Evolutionary conservation across 1,284 basidiomycete species (phyloP).

Genomic region (Cryptococcus hybrid): DNA sequence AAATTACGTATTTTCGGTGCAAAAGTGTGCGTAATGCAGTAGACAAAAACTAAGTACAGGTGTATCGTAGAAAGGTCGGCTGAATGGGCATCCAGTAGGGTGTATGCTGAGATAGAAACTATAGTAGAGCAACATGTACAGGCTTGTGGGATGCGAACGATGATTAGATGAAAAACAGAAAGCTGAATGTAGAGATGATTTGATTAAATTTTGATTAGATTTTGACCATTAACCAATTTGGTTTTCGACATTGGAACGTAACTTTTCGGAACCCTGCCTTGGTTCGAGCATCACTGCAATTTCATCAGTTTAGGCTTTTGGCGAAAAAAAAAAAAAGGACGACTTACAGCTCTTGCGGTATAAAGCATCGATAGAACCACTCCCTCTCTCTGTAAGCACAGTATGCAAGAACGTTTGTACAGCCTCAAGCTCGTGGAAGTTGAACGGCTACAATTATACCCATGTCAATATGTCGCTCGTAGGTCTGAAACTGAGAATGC

Average conservation of each 20-base stretch:
- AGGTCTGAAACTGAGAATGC: not conserved
- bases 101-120: no score
- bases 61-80: no score
- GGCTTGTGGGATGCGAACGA: no score
- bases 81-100: no score
- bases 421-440: constrained; percentile 45
- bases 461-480: not conserved
- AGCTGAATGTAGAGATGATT: no score
- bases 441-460: constrained; percentile 34
- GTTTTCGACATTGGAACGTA: constrained; percentile 39
- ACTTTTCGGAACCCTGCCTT: constrained; percentile 38
- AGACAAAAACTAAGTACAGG: no score
- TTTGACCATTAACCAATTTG: constrained; percentile 36
- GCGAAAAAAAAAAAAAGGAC: not conserved
- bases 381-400: constrained; percentile 47
- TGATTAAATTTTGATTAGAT: constrained; percentile 6
- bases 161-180: no score
- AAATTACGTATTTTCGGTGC: no score
- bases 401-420: constrained; percentile 44
- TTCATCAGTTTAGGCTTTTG: not conserved
- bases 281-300: constrained; percentile 48
- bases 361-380: constrained; percentile 45
- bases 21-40: no score
- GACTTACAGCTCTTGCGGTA: constrained; percentile 48
- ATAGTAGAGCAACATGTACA: no score